phyloP scores from a whole-genome alignment of 495 filamentous ascomycete species.

The Aspergillus saccharolyticus region DNA sequence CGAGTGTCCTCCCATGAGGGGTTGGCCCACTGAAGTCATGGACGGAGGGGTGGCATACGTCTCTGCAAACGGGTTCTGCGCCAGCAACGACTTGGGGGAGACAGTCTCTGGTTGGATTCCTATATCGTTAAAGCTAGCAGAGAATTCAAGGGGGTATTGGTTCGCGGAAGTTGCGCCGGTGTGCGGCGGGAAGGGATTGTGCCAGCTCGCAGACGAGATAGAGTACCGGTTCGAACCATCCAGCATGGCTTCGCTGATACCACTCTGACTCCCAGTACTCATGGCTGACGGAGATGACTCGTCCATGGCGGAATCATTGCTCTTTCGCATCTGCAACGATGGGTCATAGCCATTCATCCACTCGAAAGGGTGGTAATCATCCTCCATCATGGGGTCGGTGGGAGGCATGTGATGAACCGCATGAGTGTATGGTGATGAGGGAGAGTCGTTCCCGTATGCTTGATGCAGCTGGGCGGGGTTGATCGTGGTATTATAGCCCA shows the following conservation, averaged over 20 bases:
- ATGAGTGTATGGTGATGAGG: constrained; percentile 68
- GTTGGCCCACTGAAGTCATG: constrained; percentile 54
- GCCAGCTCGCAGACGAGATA: constrained; percentile 57
- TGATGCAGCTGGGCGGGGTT: constrained; percentile 94
- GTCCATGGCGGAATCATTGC: constrained; percentile 74
- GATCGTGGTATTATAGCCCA: constrained; percentile 77
- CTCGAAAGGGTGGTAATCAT: constrained; percentile 72
- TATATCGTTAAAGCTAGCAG: constrained; percentile 38
- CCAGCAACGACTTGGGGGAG: constrained; percentile 47
- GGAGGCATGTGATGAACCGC: constrained; percentile 55
- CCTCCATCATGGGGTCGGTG: constrained; percentile 54
- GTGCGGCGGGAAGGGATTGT: constrained; percentile 59
- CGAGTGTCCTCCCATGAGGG: constrained; percentile 46
- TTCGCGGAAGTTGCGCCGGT: constrained; percentile 50
- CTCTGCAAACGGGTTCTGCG: constrained; percentile 41
- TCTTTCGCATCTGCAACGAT: constrained; percentile 62
- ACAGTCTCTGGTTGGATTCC: constrained; percentile 41
- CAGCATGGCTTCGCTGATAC: constrained; percentile 87
- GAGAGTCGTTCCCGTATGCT: constrained; percentile 57
- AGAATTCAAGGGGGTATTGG: constrained; percentile 57
- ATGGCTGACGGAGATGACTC: constrained; percentile 93
- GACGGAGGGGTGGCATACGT: constrained; percentile 56
- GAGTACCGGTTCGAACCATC: constrained; percentile 65
- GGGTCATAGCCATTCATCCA: constrained; percentile 85
- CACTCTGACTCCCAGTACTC: constrained; percentile 86